Evolutionary conservation across 2,329 filamentous ascomycete species (phyloP).

Genomic region (Alternaria gaisen): DNA sequence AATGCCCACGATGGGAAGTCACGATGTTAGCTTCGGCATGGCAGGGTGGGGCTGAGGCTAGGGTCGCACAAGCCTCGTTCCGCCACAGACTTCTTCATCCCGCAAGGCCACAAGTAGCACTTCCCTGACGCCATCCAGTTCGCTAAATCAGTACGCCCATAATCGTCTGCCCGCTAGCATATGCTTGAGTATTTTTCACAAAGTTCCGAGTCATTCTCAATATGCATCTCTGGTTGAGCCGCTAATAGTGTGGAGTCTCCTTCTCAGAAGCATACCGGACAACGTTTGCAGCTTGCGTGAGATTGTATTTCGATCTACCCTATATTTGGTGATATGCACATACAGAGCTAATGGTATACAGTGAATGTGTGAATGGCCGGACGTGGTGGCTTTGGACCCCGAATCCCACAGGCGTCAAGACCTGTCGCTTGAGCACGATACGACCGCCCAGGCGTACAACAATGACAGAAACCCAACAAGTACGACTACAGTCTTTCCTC

Average conservation of each 20-base stretch:
- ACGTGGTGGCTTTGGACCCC: not conserved
- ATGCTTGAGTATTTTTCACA: not conserved
- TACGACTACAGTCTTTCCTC: not conserved
- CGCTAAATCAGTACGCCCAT: not conserved
- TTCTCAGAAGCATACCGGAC: not conserved
- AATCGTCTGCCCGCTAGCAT: not conserved
- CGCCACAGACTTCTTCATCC: slow-evolving; percentile 2
- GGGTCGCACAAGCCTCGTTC: slow-evolving; percentile 13
- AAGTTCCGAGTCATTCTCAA: not conserved
- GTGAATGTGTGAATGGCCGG: not conserved
- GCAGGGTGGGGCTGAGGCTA: slow-evolving; percentile 25
- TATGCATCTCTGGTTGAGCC: not conserved
- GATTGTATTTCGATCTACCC: slow-evolving; percentile 2
- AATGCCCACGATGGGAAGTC: slow-evolving; percentile 11
- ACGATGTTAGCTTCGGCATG: slow-evolving; percentile 21
- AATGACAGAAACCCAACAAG: not conserved
- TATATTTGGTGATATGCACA: slow-evolving; percentile 8
- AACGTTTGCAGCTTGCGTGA: not conserved
- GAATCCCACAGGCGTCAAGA: not conserved
- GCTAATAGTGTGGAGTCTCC: not conserved
- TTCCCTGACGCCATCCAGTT: not conserved
- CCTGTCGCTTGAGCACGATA: not conserved
- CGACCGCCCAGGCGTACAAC: not conserved
- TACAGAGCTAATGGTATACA: not conserved
- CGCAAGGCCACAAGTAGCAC: not conserved